phyloP scores from a whole-genome alignment of 2,329 filamentous ascomycete species.

The Paecilomyces niveus region DNA sequence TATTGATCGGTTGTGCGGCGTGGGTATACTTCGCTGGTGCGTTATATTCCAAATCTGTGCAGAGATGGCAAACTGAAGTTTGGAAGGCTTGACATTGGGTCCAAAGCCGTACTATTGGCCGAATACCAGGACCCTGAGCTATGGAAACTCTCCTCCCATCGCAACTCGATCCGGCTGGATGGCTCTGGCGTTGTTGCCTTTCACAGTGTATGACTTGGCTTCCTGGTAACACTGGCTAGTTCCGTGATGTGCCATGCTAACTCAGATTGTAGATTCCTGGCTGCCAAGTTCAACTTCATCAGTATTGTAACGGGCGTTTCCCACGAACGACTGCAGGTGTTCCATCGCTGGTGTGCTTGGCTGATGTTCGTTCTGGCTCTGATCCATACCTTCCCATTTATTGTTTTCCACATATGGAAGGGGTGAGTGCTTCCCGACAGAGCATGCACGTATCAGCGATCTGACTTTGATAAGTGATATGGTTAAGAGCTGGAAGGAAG shows the following conservation, averaged over 20 bases:
- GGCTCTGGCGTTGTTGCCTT: conserved; percentile 44
- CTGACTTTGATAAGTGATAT: conserved; percentile 31
- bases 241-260: not conserved
- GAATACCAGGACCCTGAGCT: conserved; percentile 26
- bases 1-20: conserved; percentile 33
- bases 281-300: conserved; percentile 49
- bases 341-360: conserved; percentile 47
- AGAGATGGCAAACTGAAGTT: not conserved
- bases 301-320: conserved; percentile 47
- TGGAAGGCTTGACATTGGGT: conserved; percentile 36
- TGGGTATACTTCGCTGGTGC: conserved; percentile 34
- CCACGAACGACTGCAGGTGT: conserved; percentile 48
- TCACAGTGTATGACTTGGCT: conserved; percentile 31
- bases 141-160: conserved; percentile 45
- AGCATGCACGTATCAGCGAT: not conserved
- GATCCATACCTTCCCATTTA: conserved; percentile 53
- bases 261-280: conserved; percentile 28
- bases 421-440: conserved; percentile 7
- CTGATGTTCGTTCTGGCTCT: conserved; percentile 50
- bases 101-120: conserved; percentile 51
- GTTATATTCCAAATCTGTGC: not conserved
- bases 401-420: conserved; percentile 42
- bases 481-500: conserved; percentile 35
- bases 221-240: no score
- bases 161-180: conserved; percentile 46